Evolutionary conservation across 345 rosid genomes (phyloP).

Genomic region (Hevea brasiliensis): DNA sequence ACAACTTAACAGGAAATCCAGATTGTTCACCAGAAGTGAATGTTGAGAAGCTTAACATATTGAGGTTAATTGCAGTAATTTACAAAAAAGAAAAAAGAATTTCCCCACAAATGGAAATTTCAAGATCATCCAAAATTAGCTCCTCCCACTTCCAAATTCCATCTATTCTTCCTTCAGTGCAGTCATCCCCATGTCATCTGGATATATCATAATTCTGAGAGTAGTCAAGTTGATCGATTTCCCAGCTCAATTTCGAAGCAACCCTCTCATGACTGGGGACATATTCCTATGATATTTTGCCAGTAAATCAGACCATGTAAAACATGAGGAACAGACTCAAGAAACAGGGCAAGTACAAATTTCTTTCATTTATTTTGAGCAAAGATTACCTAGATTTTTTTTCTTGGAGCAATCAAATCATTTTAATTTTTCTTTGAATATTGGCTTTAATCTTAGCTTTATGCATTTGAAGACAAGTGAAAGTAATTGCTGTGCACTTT

Average conservation of each 20-base stretch:
- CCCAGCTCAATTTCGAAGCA: slow-evolving; percentile 87
- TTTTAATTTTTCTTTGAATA: neutral
- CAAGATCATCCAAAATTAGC: slow-evolving; percentile 23
- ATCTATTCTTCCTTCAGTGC: slow-evolving; percentile 15
- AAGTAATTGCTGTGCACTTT: too few relatives aligned
- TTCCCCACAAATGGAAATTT: slow-evolving; percentile 29
- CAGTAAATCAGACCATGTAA: neutral
- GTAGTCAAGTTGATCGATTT: slow-evolving; percentile 72
- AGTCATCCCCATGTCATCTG: slow-evolving; percentile 28
- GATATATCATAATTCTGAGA: slow-evolving; percentile 52
- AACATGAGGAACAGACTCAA: neutral
- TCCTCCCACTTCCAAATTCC: slow-evolving; percentile 19
- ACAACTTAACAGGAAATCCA: slow-evolving; percentile 28
- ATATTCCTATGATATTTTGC: slow-evolving; percentile 54
- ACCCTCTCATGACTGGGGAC: slow-evolving; percentile 84
- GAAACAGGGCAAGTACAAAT: neutral
- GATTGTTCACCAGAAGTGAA: slow-evolving; percentile 21
- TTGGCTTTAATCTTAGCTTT: neutral
- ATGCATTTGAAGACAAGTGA: neutral
- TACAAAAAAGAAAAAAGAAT: slow-evolving; percentile 29
- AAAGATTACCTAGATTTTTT: neutral
- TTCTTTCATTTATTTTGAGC: too few relatives aligned
- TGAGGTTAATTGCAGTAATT: slow-evolving; percentile 45
- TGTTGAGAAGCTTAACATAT: slow-evolving; percentile 30
- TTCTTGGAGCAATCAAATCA: slow-evolving; percentile 4